Evolutionary conservation across 2,329 filamentous ascomycete species (phyloP), one percentile per base, ranked within the genome.

Genomic region (Byssothecium circinans): DNA sequence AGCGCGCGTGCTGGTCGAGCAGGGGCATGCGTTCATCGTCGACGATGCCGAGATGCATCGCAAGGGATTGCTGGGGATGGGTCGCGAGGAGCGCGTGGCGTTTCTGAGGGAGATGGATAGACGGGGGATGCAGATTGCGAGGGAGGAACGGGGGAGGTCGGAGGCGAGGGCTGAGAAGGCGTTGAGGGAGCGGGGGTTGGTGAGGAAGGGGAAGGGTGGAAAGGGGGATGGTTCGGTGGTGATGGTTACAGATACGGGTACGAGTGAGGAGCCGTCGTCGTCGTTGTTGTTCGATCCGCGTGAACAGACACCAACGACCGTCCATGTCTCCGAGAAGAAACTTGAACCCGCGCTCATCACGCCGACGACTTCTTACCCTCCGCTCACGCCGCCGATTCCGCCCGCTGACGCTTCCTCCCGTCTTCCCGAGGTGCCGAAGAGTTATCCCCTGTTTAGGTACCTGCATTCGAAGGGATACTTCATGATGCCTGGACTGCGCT

Each of bases 401-500:
- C 12, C 56, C 1, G 46, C 47, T 18, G 45, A 58, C n/a, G 22
- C 47, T 2, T 46, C 54, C 2, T 54, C 57, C 12, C 52, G 64
- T 33, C 62, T 72, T 17, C 74, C 75, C 14, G 49, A 59, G 14
- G 67, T 69, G 2, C 62, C 65, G n/a, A 54, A 57, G 2, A 70
- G 73, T 15, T 91, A 89, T 58, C 84, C 89, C 2, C 76, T 97
- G 18, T 96, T 90, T 72, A 83, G 82, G 29, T 86, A 94, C 66
- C 77, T 99, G 20, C 89, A 96, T 64, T 78, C 80, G 7, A 78
- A 81, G 15, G 88, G 87, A 41, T 96, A 92, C 73, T 97, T 87
- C 74, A 84, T 94, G 64, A 91, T 91, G 45, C 94, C 94, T 1
- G 94, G 94, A 8, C 79, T 99, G 43, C 88, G 94, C 20, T 99